Base-by-base conservation (phyloP, 371 early-diverging fungal genomes). In the Mucor indicus region DNA sequence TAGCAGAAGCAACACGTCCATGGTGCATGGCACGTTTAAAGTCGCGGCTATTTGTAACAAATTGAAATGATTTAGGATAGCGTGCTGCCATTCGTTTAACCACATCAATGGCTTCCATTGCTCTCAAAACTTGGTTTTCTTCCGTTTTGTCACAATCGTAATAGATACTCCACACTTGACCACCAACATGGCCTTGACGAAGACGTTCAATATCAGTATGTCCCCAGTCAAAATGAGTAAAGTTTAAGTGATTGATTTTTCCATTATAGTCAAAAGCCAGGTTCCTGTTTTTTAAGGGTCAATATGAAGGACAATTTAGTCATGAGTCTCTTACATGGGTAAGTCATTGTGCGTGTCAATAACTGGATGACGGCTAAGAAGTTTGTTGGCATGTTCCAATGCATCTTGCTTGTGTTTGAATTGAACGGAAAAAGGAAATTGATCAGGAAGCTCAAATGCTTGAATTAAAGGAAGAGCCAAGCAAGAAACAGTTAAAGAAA, bases 151-250 rank as follows among this genome's bases (percentile, higher is more conserved):
- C 67, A 22, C 75, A 63, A 38, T 76, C 63, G 64, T 65, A 67
- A 32, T 72, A 85, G 1, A 80, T 71, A 48, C 78, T 77, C 87
- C 87, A 85, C 35, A 87, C 79, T 47, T 83, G 83, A 1, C 69
- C 83, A 0, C 71, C 69, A 7, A 86, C 54, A 29, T 69, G 73
- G 5, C 84, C 82, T 32, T 64, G 40, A 10, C 55, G 57, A 21
- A 75, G 50, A 21, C 68, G 58, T n/a, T 47, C 40, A 40, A 75
- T 67, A 40, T 75, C 75, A 4, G 75, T 75, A 38, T 75, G 75
- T 15, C 66, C 56, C 39, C 50, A 56, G 19, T 70, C 55, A 21
- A 75, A 47, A n/a, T 60, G 45, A 1, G 51, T 58, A 21, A 75
- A 29, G 30, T 71, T 60, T 43, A 71, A 22, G 22, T 71, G 23